Evolutionary conservation across 331 rosid genomes (phyloP).

Genomic region (Spiraea crenata): DNA sequence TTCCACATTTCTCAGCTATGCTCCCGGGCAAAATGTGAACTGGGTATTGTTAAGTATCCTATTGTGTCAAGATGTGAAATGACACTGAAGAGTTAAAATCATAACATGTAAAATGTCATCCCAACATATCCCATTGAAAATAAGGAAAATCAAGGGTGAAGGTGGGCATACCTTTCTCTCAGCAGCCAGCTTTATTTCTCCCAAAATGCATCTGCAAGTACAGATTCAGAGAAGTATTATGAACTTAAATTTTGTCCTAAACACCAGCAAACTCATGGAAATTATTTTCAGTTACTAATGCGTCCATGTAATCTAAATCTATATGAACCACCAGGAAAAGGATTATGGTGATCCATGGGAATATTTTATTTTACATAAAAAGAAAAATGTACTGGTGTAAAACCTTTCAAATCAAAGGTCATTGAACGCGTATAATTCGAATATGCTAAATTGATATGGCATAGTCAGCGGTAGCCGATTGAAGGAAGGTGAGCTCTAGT

Average conservation of each 20-base stretch:
- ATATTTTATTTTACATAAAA: no score
- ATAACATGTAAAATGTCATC: conserved; percentile 5
- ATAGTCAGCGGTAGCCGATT: neutral
- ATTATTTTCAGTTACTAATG: neutral
- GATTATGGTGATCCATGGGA: no score
- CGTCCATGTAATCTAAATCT: neutral
- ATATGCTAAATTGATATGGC: neutral
- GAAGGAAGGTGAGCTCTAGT: neutral
- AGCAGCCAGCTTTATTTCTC: conserved; percentile 62
- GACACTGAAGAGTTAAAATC: neutral
- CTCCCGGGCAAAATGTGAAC: neutral
- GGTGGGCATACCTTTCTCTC: conserved; percentile 63
- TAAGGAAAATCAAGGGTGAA: neutral
- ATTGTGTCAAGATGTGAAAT: neutral
- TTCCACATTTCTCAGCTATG: neutral
- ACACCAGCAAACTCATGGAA: conserved; percentile 11
- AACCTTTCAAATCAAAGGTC: neutral
- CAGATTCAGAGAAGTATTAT: conserved; percentile 30
- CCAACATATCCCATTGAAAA: neutral
- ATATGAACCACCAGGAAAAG: neutral
- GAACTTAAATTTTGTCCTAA: conserved; percentile 20
- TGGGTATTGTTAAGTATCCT: neutral
- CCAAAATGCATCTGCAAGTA: conserved; percentile 74
- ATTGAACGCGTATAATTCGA: neutral
- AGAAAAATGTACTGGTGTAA: no score